Evolutionary conservation across 1,284 basidiomycete species (phyloP).

Genomic region (Peniophora sp.): DNA sequence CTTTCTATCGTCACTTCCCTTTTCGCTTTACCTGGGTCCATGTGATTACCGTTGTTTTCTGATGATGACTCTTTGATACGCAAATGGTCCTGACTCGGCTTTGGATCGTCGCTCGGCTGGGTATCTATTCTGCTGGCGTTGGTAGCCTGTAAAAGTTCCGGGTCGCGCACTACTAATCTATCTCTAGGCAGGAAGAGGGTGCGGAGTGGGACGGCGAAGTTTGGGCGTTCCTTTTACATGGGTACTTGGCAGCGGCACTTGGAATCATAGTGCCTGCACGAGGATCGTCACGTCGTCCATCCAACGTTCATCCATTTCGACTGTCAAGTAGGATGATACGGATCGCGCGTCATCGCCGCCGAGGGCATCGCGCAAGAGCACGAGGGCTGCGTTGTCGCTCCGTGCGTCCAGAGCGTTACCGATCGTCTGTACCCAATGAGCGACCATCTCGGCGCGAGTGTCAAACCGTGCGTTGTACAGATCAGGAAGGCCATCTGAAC

Average conservation of each 20-base stretch:
- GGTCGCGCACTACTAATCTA: too few relatives aligned
- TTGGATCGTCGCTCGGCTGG: too few relatives aligned
- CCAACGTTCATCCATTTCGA: constrained; percentile 58
- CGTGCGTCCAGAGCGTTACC: constrained; percentile 16
- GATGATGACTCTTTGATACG: too few relatives aligned
- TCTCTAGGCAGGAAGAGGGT: too few relatives aligned
- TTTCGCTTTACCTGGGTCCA: too few relatives aligned
- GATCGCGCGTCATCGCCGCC: constrained; percentile 43
- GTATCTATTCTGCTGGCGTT: too few relatives aligned
- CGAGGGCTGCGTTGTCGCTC: constrained; percentile 37
- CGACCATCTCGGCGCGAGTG: constrained; percentile 25
- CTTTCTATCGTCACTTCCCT: too few relatives aligned
- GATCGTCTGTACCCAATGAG: constrained; percentile 34
- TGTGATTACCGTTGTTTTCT: too few relatives aligned
- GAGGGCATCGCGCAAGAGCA: constrained; percentile 46
- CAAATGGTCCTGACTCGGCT: too few relatives aligned
- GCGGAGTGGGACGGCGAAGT: too few relatives aligned
- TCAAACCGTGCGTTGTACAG: constrained; percentile 31
- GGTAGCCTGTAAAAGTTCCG: too few relatives aligned
- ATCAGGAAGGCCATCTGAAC: constrained; percentile 52
- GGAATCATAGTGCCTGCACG: constrained; percentile 22
- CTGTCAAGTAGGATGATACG: constrained; percentile 50
- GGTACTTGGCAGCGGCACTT: background rate
- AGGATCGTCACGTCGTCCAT: constrained; percentile 66
- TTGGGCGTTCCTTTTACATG: too few relatives aligned